phyloP scores from a whole-genome alignment of 106 monocot genomes.

The Dendrobium officinale region DNA sequence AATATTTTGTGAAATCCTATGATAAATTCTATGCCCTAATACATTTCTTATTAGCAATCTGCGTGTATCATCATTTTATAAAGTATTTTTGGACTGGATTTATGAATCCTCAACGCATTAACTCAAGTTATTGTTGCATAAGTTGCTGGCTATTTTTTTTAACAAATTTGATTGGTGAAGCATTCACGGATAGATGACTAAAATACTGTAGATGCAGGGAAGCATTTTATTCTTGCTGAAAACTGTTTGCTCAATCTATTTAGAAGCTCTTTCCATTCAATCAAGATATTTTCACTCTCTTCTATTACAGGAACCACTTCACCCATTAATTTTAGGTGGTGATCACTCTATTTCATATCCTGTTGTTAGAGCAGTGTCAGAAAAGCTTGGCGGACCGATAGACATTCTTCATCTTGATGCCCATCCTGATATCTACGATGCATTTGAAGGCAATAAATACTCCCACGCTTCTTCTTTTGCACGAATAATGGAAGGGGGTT shows the following conservation, averaged over 20 bases:
- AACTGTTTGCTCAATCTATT: constrained; percentile 1
- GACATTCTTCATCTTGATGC: constrained; percentile 98
- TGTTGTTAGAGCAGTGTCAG: constrained; percentile 88
- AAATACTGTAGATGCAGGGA: not conserved
- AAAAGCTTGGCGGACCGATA: constrained; percentile 86
- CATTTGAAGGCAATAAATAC: constrained; percentile 93
- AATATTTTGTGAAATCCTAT: too few relatives aligned
- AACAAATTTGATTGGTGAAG: not conserved
- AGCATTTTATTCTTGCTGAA: not conserved
- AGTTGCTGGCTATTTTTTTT: not conserved
- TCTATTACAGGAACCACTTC: constrained; percentile 67
- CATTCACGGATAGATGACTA: not conserved
- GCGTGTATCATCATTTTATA: too few relatives aligned
- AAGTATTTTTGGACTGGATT: too few relatives aligned
- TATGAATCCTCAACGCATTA: too few relatives aligned
- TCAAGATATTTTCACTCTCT: not conserved
- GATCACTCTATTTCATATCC: constrained; percentile 98
- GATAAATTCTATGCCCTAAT: too few relatives aligned
- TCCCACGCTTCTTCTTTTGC: constrained; percentile 99
- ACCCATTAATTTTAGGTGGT: constrained; percentile 87
- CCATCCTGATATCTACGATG: constrained; percentile 94
- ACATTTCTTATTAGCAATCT: too few relatives aligned
- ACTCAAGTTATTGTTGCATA: too few relatives aligned
- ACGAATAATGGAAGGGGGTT: constrained; percentile 94
- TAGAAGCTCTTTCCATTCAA: not conserved